These are phyloP conservation scores for Cucurbita moschata DNA, from an alignment of 306 rosid genomes.

Conservation along the genomic window DNA sequence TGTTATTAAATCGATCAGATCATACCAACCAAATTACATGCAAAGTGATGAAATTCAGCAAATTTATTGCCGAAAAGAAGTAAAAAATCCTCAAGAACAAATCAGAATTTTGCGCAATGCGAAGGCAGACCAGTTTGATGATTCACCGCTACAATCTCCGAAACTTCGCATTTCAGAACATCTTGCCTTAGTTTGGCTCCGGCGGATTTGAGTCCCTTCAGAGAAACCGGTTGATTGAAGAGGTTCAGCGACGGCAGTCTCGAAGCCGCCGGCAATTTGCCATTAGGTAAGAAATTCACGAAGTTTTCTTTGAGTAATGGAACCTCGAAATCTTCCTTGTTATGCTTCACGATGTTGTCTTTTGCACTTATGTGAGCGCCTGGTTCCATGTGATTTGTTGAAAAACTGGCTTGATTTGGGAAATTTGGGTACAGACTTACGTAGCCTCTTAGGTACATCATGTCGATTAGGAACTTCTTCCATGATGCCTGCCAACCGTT, in stretches of 20 bases:
- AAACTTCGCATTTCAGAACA: conserved; percentile 60
- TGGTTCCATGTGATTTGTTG: conserved; percentile 96
- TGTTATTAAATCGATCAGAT: no score
- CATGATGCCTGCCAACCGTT: conserved; percentile 99
- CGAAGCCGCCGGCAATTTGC: conserved; percentile 71
- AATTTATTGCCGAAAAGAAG: no score
- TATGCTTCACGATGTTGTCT: conserved; percentile 61
- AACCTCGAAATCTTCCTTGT: conserved; percentile 75
- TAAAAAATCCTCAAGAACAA: no score
- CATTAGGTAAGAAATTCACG: conserved; percentile 36
- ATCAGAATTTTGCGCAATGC: conserved; percentile 56
- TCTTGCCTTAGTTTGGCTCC: conserved; percentile 91
- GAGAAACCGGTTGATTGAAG: conserved; percentile 67
- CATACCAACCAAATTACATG: no score
- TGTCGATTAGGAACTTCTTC: conserved; percentile 91
- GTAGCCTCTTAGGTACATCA: conserved; percentile 96
- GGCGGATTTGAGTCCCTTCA: conserved; percentile 75
- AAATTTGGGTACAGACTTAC: conserved; percentile 88
- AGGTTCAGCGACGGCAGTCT: conserved; percentile 73
- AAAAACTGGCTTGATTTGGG: conserved; percentile 81
- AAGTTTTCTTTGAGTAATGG: conserved; percentile 71
- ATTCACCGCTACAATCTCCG: conserved; percentile 67
- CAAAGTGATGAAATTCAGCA: no score
- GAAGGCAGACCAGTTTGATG: conserved; percentile 65
- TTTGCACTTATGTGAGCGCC: conserved; percentile 96